Evolutionary conservation across 495 filamentous ascomycete genomes (phyloP), one percentile per base, ranked within the genome.

Genomic region (Melanomma pulvis-pyrius): DNA sequence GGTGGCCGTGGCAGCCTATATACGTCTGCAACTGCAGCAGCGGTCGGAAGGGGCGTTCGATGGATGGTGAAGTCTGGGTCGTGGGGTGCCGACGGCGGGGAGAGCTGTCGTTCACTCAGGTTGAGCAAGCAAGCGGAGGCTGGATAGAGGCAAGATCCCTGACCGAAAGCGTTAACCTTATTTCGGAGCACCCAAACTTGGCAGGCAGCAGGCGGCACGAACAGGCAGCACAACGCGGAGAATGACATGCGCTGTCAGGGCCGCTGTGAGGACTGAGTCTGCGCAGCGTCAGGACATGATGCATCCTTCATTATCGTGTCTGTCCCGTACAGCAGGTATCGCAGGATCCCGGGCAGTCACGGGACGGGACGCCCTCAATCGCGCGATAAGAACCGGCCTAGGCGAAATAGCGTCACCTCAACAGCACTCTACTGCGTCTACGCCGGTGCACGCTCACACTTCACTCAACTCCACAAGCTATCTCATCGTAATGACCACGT

Each of bases 151-250:
- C 46, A 51, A 48, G 62, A 56, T 57, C 61, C 51, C 57, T 1
- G 61, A 44, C 39, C 4, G 24, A 36, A 64, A 51, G 59, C 61
- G 51, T 65, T 65, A 57, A 57, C 39, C 52, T 65, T 32, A 53
- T 39, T 65, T 50, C 53, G 62, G 62, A 1, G 36, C 52, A 21
- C 46, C 24, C 22, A 34, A 39, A 58, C 59, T 50, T 59, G 62
- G 62, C 62, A 36, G 29, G 62, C 62, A 25, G 22, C 28, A 13
- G 19, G 36, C 6, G 36, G 17, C 8, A 21, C 25, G 36, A 44
- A 44, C 39, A 28, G 17, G 50, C 61, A 48, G 61, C 46, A 52
- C 57, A 49, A 41, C 48, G 22, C 49, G 25, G 48, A 51, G 2
- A 34, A 19, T 11, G 8, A 8, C 17, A 29, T 26, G 28, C 5